Conservation (phyloP, 2,329 filamentous ascomycete species). For the Pseudogymnoascus sp. region DNA sequence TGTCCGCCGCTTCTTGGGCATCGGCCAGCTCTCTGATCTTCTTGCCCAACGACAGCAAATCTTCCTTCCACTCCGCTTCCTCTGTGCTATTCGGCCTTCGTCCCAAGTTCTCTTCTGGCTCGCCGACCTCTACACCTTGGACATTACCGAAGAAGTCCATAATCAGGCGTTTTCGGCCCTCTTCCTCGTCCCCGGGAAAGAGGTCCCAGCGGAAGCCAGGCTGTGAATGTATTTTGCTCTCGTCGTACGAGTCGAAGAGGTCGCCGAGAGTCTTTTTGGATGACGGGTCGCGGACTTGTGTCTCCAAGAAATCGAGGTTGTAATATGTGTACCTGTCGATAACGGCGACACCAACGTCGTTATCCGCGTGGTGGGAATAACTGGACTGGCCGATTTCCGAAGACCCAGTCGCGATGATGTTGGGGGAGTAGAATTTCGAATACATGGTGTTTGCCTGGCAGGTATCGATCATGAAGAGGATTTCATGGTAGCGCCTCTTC, state of each 20-base stretch:
- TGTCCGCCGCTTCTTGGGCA: slow-evolving; percentile 36
- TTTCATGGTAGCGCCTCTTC: slow-evolving; percentile 97
- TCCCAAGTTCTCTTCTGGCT: slow-evolving; percentile 23
- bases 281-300: slow-evolving; percentile 75
- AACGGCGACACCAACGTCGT: slow-evolving; percentile 94
- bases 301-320: slow-evolving; percentile 93
- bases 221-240: slow-evolving; percentile 86
- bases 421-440: slow-evolving; percentile 93
- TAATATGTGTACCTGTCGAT: slow-evolving; percentile 99
- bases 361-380: slow-evolving; percentile 96
- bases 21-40: slow-evolving; percentile 50
- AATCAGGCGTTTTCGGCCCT: slow-evolving; percentile 70
- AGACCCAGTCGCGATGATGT: slow-evolving; percentile 96
- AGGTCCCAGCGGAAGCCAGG: slow-evolving; percentile 91
- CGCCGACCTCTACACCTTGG: slow-evolving; percentile 86
- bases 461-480: slow-evolving; percentile 99
- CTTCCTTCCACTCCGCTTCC: slow-evolving; percentile 57
- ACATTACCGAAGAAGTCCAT: slow-evolving; percentile 99
- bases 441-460: slow-evolving; percentile 99
- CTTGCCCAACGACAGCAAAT: slow-evolving; percentile 68
- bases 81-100: slow-evolving; percentile 32
- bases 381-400: slow-evolving; percentile 93
- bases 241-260: slow-evolving; percentile 93
- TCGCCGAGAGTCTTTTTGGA: slow-evolving; percentile 88
- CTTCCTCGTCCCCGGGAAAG: slow-evolving; percentile 77